phyloP scores from a whole-genome alignment of 2,329 filamentous ascomycete genomes.

The Neurospora sp. region DNA sequence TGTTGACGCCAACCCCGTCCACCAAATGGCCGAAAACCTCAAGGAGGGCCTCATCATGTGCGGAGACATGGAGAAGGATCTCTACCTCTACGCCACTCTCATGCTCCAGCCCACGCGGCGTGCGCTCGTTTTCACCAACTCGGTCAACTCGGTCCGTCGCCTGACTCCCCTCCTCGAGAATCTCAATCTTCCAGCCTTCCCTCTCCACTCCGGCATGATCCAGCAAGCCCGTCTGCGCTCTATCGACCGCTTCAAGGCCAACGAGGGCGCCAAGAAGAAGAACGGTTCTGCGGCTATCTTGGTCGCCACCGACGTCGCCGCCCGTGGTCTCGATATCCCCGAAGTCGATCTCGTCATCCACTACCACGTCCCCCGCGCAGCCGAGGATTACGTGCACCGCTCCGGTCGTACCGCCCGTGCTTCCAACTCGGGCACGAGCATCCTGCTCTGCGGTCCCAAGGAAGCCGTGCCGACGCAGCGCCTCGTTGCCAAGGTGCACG shows the following conservation, averaged over 20 bases:
- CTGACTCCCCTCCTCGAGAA: slow-evolving; percentile 77
- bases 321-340: slow-evolving; percentile 86
- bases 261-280: slow-evolving; percentile 32
- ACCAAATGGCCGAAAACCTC: slow-evolving; percentile 77
- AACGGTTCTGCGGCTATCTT: slow-evolving; percentile 49
- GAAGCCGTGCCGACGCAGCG: slow-evolving; percentile 79
- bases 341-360: slow-evolving; percentile 84
- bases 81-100: slow-evolving; percentile 84
- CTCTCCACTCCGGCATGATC: slow-evolving; percentile 86
- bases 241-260: slow-evolving; percentile 74
- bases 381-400: slow-evolving; percentile 90
- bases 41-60: slow-evolving; percentile 91
- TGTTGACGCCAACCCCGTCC: slow-evolving; percentile 81
- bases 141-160: slow-evolving; percentile 83
- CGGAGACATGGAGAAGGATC: slow-evolving; percentile 88
- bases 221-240: slow-evolving; percentile 93
- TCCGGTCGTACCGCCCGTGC: slow-evolving; percentile 91
- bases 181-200: slow-evolving; percentile 64
- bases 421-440: slow-evolving; percentile 64
- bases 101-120: slow-evolving; percentile 73
- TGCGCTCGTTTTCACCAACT: slow-evolving; percentile 90
- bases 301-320: slow-evolving; percentile 87
- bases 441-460: slow-evolving; percentile 83
- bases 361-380: slow-evolving; percentile 86
- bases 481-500: slow-evolving; percentile 81